These are phyloP conservation scores for Lichtheimia hyalospora DNA, from an alignment of 371 early-diverging fungal species.

Conservation along the genomic window DNA sequence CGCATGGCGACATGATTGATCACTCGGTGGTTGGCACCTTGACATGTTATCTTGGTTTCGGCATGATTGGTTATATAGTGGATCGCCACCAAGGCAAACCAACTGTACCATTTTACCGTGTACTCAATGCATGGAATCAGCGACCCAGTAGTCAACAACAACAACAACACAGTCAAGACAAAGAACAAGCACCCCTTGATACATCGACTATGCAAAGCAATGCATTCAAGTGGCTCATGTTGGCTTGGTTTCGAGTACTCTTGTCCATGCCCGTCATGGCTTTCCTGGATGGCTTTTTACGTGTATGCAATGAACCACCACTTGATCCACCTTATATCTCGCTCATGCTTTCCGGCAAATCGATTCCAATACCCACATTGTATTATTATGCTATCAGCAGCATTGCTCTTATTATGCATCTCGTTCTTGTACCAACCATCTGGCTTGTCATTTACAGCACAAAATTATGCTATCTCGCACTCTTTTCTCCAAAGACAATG, in stretches of 20 bases:
- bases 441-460: constrained; percentile 13
- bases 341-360: not conserved
- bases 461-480: not conserved
- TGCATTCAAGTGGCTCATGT: constrained; percentile 8
- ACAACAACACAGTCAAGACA: not conserved
- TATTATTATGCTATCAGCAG: constrained; percentile 23
- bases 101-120: constrained; percentile 8
- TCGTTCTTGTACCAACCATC: constrained; percentile 20
- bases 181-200: constrained; percentile 1
- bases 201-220: not conserved
- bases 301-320: constrained; percentile 24
- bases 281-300: constrained; percentile 25
- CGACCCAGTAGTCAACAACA: not conserved
- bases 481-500: not conserved
- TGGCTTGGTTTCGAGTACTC: constrained; percentile 4
- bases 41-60: constrained; percentile 21
- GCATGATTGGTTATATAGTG: constrained; percentile 22
- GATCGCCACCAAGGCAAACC: constrained; percentile 13
- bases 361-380: not conserved
- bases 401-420: constrained; percentile 24
- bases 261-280: constrained; percentile 23
- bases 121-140: constrained; percentile 19
- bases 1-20: constrained; percentile 12
- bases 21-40: constrained; percentile 13
- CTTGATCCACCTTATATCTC: not conserved